Percentiles rank a stretch among this genome's conserved stretches.
These are phyloP conservation scores for Macroventuria anomochaeta DNA, from an alignment of 2,329 filamentous ascomycete genomes.

Conservation along the genomic window DNA sequence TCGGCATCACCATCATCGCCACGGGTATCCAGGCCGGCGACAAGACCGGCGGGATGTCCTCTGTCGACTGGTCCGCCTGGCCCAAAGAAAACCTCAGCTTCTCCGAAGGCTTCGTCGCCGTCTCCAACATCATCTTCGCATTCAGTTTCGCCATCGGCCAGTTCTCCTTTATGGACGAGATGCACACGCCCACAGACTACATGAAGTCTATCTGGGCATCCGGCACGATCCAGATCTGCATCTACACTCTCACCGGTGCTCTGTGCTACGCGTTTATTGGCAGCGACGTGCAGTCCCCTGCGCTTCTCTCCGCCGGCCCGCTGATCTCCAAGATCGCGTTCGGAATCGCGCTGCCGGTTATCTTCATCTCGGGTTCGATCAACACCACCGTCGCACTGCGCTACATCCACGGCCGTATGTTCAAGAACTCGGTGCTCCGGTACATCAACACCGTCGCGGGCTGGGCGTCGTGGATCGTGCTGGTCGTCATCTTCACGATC, in stretches of 20 bases:
- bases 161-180: conserved; percentile 24
- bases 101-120: conserved; percentile 21
- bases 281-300: conserved; percentile 11
- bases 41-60: conserved; percentile 13
- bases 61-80: conserved; percentile 23
- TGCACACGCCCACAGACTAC: conserved; percentile 20
- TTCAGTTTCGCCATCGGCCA: conserved; percentile 23
- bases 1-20: conserved; percentile 23
- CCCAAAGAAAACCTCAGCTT: conserved; percentile 18
- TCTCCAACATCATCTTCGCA: conserved; percentile 23
- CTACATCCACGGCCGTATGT: conserved; percentile 25
- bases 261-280: conserved; percentile 24
- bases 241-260: conserved; percentile 22
- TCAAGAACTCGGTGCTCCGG: conserved; percentile 20
- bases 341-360: conserved; percentile 19
- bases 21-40: conserved; percentile 19
- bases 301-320: conserved; percentile 16
- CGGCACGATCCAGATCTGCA: conserved; percentile 19
- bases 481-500: conserved; percentile 22
- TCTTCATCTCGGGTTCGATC: conserved; percentile 22
- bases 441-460: conserved; percentile 23
- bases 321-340: conserved; percentile 20
- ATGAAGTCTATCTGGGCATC: conserved; percentile 24
- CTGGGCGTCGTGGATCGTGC: conserved; percentile 19
- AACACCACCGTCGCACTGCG: conserved; percentile 24